These are phyloP conservation scores for Colletotrichum sp. DNA, from an alignment of 2,329 filamentous ascomycete genomes.

Conservation along the genomic window DNA sequence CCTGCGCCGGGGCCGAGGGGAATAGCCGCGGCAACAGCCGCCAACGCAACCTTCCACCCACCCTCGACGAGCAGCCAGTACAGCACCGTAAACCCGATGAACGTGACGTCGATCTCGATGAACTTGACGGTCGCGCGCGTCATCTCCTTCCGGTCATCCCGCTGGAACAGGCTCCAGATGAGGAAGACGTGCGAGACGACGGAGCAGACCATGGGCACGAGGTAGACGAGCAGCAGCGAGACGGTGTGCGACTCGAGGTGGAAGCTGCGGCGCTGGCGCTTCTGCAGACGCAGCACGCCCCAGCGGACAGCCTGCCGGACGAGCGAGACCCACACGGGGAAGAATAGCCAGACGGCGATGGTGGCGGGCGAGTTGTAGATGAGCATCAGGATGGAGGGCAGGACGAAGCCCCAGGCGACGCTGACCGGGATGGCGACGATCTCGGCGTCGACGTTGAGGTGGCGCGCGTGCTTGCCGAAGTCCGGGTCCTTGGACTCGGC, in stretches of 20 bases:
- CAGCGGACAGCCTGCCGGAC: slow-evolving; percentile 42
- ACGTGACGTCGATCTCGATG: slow-evolving; percentile 51
- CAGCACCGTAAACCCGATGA: slow-evolving; percentile 51
- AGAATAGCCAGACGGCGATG: slow-evolving; percentile 56
- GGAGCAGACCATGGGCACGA: slow-evolving; percentile 48
- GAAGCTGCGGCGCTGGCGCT: slow-evolving; percentile 31
- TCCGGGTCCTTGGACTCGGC: slow-evolving; percentile 30
- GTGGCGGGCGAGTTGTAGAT: slow-evolving; percentile 38
- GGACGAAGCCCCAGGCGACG: slow-evolving; percentile 51
- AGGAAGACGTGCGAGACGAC: slow-evolving; percentile 46
- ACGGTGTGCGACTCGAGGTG: slow-evolving; percentile 48
- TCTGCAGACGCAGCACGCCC: slow-evolving; percentile 21
- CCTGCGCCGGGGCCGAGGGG: slow-evolving; percentile 44
- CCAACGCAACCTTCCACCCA: slow-evolving; percentile 44
- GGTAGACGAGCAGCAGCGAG: slow-evolving; percentile 47
- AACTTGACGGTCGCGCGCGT: slow-evolving; percentile 51
- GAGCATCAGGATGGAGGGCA: slow-evolving; percentile 54
- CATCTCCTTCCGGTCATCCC: slow-evolving; percentile 54
- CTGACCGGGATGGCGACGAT: slow-evolving; percentile 60
- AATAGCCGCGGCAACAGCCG: slow-evolving; percentile 31
- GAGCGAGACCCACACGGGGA: slow-evolving; percentile 53
- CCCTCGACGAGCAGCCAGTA: slow-evolving; percentile 61
- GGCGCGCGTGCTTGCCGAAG: slow-evolving; percentile 35
- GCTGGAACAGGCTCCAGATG: slow-evolving; percentile 41
- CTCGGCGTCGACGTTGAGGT: slow-evolving; percentile 51